Evolutionary conservation across 1,284 basidiomycete species (phyloP).

Genomic region (Naganishia sp.): DNA sequence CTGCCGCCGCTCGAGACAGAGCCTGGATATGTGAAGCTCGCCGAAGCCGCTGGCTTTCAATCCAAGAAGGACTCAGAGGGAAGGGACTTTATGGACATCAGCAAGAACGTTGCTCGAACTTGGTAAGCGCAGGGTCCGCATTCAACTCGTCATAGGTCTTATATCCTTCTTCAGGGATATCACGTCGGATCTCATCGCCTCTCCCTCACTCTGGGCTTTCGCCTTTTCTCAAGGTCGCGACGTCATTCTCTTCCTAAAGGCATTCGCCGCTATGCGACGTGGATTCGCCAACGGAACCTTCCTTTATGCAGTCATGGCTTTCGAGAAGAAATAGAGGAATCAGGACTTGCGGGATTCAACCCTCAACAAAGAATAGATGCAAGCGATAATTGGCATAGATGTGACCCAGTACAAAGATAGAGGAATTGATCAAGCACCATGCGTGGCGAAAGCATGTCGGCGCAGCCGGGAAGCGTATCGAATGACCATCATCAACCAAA

Average conservation of each 20-base stretch:
- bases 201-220: conserved; percentile 36
- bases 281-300: conserved; percentile 35
- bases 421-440: not conserved
- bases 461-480: not conserved
- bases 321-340: conserved; percentile 31
- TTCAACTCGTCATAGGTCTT: not conserved
- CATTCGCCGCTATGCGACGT: conserved; percentile 34
- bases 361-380: not conserved
- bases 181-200: conserved; percentile 33
- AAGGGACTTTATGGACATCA: conserved; percentile 34
- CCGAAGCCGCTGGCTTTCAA: conserved; percentile 27
- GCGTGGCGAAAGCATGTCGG: too few species aligned
- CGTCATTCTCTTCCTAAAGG: conserved; percentile 34
- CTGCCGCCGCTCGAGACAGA: conserved; percentile 34
- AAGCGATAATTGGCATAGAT: not conserved
- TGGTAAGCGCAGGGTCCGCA: conserved; percentile 25
- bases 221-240: conserved; percentile 35
- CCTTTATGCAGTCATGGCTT: conserved; percentile 33
- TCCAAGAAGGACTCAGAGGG: conserved; percentile 16
- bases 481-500: not conserved
- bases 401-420: not conserved
- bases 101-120: conserved; percentile 33
- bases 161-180: conserved; percentile 33
- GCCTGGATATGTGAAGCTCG: conserved; percentile 31
- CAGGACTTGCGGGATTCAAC: not conserved